phyloP scores from a whole-genome alignment of 257 asterid species.

The Fraxinus excelsior region DNA sequence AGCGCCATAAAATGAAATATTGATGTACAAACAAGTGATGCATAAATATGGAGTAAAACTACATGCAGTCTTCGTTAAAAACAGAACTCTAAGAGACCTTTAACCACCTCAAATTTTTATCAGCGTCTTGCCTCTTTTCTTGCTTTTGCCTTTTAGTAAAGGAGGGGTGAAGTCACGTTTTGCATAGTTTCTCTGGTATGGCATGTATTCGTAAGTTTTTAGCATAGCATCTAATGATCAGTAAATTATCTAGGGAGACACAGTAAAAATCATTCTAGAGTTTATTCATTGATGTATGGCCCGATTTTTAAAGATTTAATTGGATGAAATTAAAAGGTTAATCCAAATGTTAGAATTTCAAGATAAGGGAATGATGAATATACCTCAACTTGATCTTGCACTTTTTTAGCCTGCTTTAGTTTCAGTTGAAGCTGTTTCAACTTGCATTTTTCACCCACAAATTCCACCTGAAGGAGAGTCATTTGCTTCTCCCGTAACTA shows the following conservation, averaged over 20 bases:
- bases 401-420: slow-evolving; percentile 59
- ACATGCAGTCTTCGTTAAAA: too few relatives aligned
- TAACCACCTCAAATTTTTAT: neutral
- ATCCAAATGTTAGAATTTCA: slow-evolving; percentile 15
- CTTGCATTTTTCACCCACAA: slow-evolving; percentile 58
- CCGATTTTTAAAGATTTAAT: neutral
- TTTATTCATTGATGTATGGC: too few relatives aligned
- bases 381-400: slow-evolving; percentile 81
- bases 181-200: neutral
- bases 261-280: neutral
- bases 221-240: neutral
- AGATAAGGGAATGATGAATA: slow-evolving; percentile 24
- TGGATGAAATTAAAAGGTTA: neutral
- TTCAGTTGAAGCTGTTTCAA: slow-evolving; percentile 50
- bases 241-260: neutral
- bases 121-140: neutral
- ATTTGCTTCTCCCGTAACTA: slow-evolving; percentile 95
- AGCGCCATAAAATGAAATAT: neutral
- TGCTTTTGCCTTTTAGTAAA: too few relatives aligned
- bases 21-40: neutral
- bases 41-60: too few relatives aligned
- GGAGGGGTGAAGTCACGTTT: neutral
- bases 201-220: neutral
- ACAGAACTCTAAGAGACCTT: neutral
- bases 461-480: slow-evolving; percentile 69